Conservation (phyloP, 78 protist genomes). For the Polysphondylium violaceum region DNA sequence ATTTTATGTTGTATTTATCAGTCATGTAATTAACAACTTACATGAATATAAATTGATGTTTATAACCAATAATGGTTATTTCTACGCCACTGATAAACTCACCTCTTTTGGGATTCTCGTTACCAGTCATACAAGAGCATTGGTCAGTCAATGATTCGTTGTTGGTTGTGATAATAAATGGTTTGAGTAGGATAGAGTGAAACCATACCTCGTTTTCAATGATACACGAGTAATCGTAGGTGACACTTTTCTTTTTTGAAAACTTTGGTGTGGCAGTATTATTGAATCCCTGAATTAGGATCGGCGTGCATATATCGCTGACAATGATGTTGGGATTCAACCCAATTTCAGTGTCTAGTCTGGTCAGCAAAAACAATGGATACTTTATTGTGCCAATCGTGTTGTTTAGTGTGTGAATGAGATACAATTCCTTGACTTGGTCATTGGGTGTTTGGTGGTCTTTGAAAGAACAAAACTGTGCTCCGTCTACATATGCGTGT, state of each 20-base stretch:
- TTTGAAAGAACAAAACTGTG: no score
- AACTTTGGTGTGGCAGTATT: not conserved
- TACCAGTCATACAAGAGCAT: constrained; percentile 23
- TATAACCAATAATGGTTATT: constrained; percentile 22
- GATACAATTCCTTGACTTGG: no score
- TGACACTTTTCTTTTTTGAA: not conserved
- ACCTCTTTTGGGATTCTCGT: not conserved
- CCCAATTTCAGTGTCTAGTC: no score
- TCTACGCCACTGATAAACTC: constrained; percentile 14
- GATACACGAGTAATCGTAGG: constrained; percentile 6
- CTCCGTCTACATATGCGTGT: no score
- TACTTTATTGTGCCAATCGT: no score
- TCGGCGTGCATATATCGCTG: constrained; percentile 23
- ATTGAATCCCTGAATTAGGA: not conserved
- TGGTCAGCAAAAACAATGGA: no score
- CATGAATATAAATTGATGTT: constrained; percentile 23
- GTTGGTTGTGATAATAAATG: constrained; percentile 4
- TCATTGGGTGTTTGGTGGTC: no score
- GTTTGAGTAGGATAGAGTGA: not conserved
- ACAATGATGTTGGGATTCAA: no score
- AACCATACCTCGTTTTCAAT: not conserved
- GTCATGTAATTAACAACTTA: not conserved
- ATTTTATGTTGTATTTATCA: not conserved
- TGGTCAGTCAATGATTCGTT: not conserved
- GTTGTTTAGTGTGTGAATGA: no score